A percentile compares a stretch with the other conserved stretches of the same genome.
Evolutionary conservation across 2,329 filamentous ascomycete species (phyloP).

Genomic region (Beauveria caledonica): DNA sequence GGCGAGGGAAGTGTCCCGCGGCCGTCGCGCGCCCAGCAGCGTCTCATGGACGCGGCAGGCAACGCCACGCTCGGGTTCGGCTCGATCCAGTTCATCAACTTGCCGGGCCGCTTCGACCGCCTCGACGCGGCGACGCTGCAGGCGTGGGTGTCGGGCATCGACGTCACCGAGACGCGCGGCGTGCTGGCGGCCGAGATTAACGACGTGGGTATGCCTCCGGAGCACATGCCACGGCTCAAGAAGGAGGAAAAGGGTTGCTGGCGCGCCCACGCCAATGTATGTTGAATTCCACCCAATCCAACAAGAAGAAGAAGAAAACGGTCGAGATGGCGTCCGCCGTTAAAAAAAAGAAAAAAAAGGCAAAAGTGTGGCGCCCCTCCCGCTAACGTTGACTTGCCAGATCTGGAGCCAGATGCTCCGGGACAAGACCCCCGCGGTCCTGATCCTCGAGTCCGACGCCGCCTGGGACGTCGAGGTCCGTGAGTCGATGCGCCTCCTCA

Average conservation of each 20-base stretch:
- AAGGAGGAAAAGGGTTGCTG: constrained; percentile 19
- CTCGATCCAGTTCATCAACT: constrained; percentile 16
- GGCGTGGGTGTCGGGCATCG: constrained; percentile 19
- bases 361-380: neutral
- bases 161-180: constrained; percentile 16
- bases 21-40: neutral
- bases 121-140: constrained; percentile 21
- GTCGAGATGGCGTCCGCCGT: too few species aligned
- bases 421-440: constrained; percentile 14
- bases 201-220: constrained; percentile 20
- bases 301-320: too few species aligned
- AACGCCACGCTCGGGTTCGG: constrained; percentile 21
- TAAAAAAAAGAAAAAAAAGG: neutral
- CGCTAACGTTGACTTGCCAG: constrained; percentile 11
- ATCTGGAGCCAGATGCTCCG: constrained; percentile 21
- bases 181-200: constrained; percentile 17
- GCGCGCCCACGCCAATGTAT: constrained; percentile 22
- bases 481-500: constrained; percentile 18
- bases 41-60: constrained; percentile 13
- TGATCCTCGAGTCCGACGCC: constrained; percentile 23
- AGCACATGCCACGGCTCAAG: constrained; percentile 14
- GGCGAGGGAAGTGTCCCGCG: too few species aligned
- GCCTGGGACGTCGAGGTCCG: constrained; percentile 21
- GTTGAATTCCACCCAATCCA: neutral
- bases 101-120: constrained; percentile 19